phyloP scores from a whole-genome alignment of 345 rosid species.

The Garcia nutans region DNA sequence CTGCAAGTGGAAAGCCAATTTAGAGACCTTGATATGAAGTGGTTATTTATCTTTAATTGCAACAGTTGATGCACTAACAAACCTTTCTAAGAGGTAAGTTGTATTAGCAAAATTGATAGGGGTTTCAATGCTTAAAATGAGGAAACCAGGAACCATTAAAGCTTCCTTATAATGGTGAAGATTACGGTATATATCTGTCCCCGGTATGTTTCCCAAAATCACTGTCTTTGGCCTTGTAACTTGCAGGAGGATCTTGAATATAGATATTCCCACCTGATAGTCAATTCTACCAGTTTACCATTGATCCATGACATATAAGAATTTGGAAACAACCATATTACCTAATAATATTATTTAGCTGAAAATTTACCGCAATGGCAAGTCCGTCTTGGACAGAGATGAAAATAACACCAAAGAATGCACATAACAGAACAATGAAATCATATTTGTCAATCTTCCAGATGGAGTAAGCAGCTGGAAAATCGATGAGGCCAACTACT shows the following conservation, averaged over 20 bases:
- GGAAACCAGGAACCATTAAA: slow-evolving; percentile 62
- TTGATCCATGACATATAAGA: neutral
- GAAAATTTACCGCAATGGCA: slow-evolving; percentile 73
- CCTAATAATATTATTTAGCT: neutral
- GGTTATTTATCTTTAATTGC: neutral
- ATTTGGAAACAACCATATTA: neutral
- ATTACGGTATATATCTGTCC: slow-evolving; percentile 64
- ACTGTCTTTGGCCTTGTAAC: slow-evolving; percentile 77
- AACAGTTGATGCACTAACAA: slow-evolving; percentile 5
- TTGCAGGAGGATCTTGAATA: slow-evolving; percentile 82
- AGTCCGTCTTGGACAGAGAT: slow-evolving; percentile 84
- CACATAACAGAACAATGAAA: slow-evolving; percentile 73
- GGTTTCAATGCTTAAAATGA: slow-evolving; percentile 75
- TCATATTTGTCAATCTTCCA: slow-evolving; percentile 95
- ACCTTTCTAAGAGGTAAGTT: slow-evolving; percentile 87
- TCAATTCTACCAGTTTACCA: neutral
- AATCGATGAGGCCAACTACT: slow-evolving; percentile 85
- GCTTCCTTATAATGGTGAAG: slow-evolving; percentile 81
- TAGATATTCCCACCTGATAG: slow-evolving; percentile 70
- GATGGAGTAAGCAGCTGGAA: slow-evolving; percentile 68
- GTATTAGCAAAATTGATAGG: slow-evolving; percentile 87
- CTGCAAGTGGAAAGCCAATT: slow-evolving; percentile 25
- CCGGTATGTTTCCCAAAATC: slow-evolving; percentile 77
- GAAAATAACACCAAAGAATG: slow-evolving; percentile 80
- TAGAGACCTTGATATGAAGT: neutral